A percentile compares a stretch with the other conserved stretches of the same genome.
Conservation (phyloP, 768 basidiomycete species). For the Lanmaoa rubissima region DNA sequence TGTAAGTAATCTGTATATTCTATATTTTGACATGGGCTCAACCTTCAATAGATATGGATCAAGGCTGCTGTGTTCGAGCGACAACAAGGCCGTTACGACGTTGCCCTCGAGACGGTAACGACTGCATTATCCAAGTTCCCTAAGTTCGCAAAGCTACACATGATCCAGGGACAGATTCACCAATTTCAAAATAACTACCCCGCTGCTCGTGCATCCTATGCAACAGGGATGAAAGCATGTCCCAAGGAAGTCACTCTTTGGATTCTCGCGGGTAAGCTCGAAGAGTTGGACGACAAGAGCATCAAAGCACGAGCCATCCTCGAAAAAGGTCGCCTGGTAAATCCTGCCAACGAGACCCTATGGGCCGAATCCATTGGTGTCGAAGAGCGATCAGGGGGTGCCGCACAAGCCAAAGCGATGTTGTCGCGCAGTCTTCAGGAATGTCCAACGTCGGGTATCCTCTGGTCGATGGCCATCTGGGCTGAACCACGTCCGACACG, state of each 20-base stretch:
- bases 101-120: constrained; percentile 72
- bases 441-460: constrained; percentile 81
- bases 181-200: constrained; percentile 57
- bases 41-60: constrained; percentile 86
- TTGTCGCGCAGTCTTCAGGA: constrained; percentile 89
- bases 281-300: constrained; percentile 87
- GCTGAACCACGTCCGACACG: constrained; percentile 84
- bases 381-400: constrained; percentile 83
- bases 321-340: constrained; percentile 85
- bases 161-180: constrained; percentile 95
- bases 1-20: constrained; percentile 42
- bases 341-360: constrained; percentile 77
- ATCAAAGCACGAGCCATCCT: constrained; percentile 90
- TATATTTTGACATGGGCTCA: background rate
- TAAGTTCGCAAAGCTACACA: constrained; percentile 88
- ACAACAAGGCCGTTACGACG: constrained; percentile 73
- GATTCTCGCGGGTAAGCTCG: constrained; percentile 85
- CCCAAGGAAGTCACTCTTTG: constrained; percentile 84
- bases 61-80: constrained; percentile 95
- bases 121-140: constrained; percentile 83
- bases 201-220: constrained; percentile 75
- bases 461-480: constrained; percentile 95
- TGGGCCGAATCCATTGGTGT: constrained; percentile 93
- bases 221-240: constrained; percentile 81
- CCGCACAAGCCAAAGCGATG: constrained; percentile 83